Evolutionary conservation across 441 rosid genomes (phyloP).

Genomic region (Euphorbia neoarborescens): DNA sequence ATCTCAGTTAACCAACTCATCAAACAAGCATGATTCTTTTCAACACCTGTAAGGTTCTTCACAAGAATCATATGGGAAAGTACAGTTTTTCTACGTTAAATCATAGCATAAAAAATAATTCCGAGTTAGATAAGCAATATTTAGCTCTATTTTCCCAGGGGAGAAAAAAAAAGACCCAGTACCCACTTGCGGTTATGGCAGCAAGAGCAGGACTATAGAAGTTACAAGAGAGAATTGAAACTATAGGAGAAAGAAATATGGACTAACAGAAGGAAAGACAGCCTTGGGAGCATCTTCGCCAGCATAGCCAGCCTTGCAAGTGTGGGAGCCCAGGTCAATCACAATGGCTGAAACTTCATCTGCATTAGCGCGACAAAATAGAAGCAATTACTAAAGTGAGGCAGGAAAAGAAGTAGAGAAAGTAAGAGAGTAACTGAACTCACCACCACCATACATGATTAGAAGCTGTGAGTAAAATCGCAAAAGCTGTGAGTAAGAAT

Average conservation of each 20-base stretch:
- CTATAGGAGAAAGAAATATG: background rate
- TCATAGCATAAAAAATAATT: background rate
- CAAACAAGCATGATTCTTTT: background rate
- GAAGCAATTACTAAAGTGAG: background rate
- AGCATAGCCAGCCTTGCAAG: slow-evolving; percentile 99
- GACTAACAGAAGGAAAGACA: slow-evolving; percentile 88
- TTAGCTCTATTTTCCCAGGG: background rate
- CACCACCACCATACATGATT: slow-evolving; percentile 93
- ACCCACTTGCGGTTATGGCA: background rate
- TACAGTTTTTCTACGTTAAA: background rate
- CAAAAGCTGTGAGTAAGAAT: no score
- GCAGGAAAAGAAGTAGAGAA: background rate
- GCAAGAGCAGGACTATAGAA: background rate
- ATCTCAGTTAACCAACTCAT: background rate
- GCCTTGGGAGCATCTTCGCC: slow-evolving; percentile 99
- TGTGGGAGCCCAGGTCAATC: slow-evolving; percentile 91
- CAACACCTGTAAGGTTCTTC: background rate
- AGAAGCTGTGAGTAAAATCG: no score
- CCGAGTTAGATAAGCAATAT: background rate
- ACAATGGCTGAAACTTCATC: slow-evolving; percentile 99
- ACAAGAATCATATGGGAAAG: background rate
- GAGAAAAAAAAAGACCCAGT: background rate
- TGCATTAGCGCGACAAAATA: slow-evolving; percentile 26
- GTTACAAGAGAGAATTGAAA: background rate
- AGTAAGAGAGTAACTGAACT: slow-evolving; percentile 22